Evolutionary conservation across 139 green algal genomes (phyloP), one percentile per base, ranked within the genome.

Genomic region (Nannochloris sp.): DNA sequence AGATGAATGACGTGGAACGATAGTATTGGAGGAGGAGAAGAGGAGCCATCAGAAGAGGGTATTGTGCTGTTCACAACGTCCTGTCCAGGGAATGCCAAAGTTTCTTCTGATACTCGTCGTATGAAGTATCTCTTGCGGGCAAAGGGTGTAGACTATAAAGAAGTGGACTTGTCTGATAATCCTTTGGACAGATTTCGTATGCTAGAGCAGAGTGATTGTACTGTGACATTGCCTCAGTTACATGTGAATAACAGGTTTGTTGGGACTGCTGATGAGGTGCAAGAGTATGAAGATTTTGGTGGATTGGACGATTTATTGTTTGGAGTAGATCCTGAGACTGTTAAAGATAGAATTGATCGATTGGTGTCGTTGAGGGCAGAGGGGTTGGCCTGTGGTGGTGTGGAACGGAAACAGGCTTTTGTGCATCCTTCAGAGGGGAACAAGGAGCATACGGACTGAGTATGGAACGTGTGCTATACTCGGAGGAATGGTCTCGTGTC

Each of bases 221-320:
- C 55, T 16, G 48, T 8, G 0, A 56, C 25, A 6, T 61, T 88
- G 10, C 82, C 82, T 29, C 82, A 88, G 61, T 45, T 88, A 53
- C 82, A 88, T 71, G 68, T 83, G 25, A 71, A 83, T 56, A 74
- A 71, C 55, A 67, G 69, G 49, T 66, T 65, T 56, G 48, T 79
- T 9, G 23, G 48, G 10, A 30, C 11, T 28, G 59, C 45, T 5
- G 51, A 71, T 31, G 49, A 57, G 40, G 29, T 72, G 8, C 71
- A 80, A 59, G 73, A 80, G 43, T 44, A 75, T 20, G 73, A 80
- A 36, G 73, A 80, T 55, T 78, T 49, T 49, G 73, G 69, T 3
- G 73, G 78, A 49, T 65, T 80, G 16, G 49, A 61, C 17, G 59
- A 61, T 50, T 46, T 37, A 6, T 61, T 63, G 3, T 23, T 20